Evolutionary conservation across 2,329 filamentous ascomycete genomes (phyloP).

Genomic region (Pestalotiopsis fici): DNA sequence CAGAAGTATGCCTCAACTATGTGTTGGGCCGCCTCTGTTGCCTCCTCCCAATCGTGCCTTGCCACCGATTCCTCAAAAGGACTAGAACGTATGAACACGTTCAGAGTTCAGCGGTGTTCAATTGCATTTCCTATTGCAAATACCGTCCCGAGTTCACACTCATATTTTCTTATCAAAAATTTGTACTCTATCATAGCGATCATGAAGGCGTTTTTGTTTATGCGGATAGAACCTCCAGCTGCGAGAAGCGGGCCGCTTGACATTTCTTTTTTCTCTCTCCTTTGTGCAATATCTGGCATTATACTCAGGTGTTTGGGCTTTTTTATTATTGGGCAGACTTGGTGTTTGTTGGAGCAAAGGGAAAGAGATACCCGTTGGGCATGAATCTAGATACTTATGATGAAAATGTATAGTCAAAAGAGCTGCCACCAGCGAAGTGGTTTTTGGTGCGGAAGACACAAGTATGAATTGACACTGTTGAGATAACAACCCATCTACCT

Average conservation of each 20-base stretch:
- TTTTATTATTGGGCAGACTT: background rate
- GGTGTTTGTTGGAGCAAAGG: background rate
- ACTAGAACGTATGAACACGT: background rate
- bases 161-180: background rate
- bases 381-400: background rate
- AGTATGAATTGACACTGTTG: background rate
- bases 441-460: background rate
- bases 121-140: background rate
- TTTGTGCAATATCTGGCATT: background rate
- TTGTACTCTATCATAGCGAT: background rate
- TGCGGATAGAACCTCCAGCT: background rate
- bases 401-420: background rate
- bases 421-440: background rate
- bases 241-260: background rate
- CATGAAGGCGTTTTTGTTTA: background rate
- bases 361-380: conserved; percentile 4
- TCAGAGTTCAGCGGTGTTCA: background rate
- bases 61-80: conserved; percentile 16
- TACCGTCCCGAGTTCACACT: background rate
- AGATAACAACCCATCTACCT: background rate
- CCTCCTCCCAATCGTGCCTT: conserved; percentile 16
- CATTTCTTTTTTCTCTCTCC: background rate
- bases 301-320: background rate
- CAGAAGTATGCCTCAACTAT: conserved; percentile 16
- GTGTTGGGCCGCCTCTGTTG: conserved; percentile 13